phyloP scores from a whole-genome alignment of 2,329 filamentous ascomycete species.

The Seiridium cupressi region DNA sequence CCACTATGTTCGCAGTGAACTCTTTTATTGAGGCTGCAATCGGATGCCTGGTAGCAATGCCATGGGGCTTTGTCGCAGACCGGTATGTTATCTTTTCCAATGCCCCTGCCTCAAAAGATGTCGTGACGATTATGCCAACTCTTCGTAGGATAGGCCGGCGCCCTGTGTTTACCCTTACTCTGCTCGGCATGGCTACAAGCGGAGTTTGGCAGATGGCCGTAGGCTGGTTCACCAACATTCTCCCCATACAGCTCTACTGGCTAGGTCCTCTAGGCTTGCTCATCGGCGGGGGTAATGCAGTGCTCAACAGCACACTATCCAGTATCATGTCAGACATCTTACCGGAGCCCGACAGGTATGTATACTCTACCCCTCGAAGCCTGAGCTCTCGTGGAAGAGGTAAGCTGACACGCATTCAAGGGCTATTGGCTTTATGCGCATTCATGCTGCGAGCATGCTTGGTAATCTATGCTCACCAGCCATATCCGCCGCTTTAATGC shows the following conservation, averaged over 20 bases:
- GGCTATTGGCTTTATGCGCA: slow-evolving; percentile 43
- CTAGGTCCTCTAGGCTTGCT: slow-evolving; percentile 25
- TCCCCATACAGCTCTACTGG: slow-evolving; percentile 35
- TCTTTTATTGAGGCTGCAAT: slow-evolving; percentile 27
- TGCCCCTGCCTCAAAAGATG: neutral
- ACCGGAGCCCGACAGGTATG: slow-evolving; percentile 30
- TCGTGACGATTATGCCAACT: neutral
- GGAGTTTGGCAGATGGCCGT: slow-evolving; percentile 25
- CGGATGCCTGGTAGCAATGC: slow-evolving; percentile 30
- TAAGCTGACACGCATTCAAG: slow-evolving; percentile 18
- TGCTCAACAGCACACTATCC: slow-evolving; percentile 28
- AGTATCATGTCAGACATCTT: slow-evolving; percentile 35
- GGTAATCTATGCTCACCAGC: slow-evolving; percentile 31
- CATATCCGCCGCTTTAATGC: slow-evolving; percentile 26
- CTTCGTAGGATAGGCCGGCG: slow-evolving; percentile 32
- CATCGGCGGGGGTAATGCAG: slow-evolving; percentile 34
- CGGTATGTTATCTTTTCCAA: slow-evolving; percentile 12
- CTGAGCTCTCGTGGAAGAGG: neutral
- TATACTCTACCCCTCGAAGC: neutral
- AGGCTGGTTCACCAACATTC: slow-evolving; percentile 26
- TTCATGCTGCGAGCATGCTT: slow-evolving; percentile 50
- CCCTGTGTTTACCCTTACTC: slow-evolving; percentile 28
- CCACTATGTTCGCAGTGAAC: slow-evolving; percentile 30
- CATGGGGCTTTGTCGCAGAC: slow-evolving; percentile 34
- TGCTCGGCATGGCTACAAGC: slow-evolving; percentile 27